Evolutionary conservation across 192 early-diverging fungal species (phyloP).

Genomic region (Radiomyces spectabilis): DNA sequence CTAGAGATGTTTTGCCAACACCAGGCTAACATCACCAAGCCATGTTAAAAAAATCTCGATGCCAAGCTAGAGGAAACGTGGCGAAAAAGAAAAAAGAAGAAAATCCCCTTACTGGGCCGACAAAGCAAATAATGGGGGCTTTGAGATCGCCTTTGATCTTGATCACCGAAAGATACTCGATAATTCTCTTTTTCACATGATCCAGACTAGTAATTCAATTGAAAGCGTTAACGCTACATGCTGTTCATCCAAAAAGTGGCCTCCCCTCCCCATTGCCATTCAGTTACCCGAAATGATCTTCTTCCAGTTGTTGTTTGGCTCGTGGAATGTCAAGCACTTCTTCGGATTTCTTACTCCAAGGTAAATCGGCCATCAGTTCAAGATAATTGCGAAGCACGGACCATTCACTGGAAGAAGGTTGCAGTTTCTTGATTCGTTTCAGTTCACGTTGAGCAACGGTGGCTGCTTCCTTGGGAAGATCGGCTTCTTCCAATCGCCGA

Average conservation of each 20-base stretch:
- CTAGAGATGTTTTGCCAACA: constrained; percentile 82
- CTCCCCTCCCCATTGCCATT: no score
- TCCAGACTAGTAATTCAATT: constrained; percentile 46
- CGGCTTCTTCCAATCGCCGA: constrained; percentile 48
- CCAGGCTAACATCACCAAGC: no score
- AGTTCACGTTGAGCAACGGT: constrained; percentile 58
- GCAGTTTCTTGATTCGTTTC: constrained; percentile 60
- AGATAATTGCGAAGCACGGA: constrained; percentile 72
- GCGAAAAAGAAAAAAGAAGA: not conserved
- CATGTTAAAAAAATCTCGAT: no score
- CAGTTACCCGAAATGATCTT: constrained; percentile 67
- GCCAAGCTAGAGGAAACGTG: not conserved
- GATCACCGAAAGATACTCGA: constrained; percentile 78
- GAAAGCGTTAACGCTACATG: no score
- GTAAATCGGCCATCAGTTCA: constrained; percentile 69
- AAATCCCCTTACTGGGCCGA: constrained; percentile 47
- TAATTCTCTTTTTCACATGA: constrained; percentile 71
- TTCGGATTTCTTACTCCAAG: constrained; percentile 58
- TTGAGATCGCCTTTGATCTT: constrained; percentile 67
- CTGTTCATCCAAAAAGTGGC: no score
- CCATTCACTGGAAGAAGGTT: constrained; percentile 71
- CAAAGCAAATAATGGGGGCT: constrained; percentile 72
- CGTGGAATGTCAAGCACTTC: constrained; percentile 62
- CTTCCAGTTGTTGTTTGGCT: constrained; percentile 61
- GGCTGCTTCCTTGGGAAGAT: constrained; percentile 54